Base-by-base conservation (phyloP, 2,329 filamentous ascomycete species). In the Alternaria rosae region DNA sequence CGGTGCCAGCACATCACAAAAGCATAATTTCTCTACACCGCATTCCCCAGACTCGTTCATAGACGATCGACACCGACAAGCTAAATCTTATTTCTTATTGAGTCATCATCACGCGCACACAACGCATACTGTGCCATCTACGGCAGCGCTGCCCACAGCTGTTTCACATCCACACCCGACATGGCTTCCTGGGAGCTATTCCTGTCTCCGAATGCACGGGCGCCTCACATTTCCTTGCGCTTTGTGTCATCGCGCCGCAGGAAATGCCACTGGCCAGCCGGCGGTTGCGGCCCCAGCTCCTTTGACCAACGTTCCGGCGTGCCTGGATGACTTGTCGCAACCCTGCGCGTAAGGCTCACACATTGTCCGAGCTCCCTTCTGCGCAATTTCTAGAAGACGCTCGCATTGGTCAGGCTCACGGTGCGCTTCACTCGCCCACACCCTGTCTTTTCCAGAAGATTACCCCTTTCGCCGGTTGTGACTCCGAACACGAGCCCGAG, bases 361-460 rank as follows among this genome's bases (percentile, higher is more conserved):
- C 48, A 59, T 47, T 59, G 67, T 64, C 72, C 73, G 68, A 75
- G 75, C 74, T 71, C 66, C 70, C 71, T 77, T 73, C 77, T 55
- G 62, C 59, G 66, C 68, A 78, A 77, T 78, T 76, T 77, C 74
- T 74, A 75, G 72, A 77, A 78, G 69, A 61, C 59, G 62, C 65
- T 61, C 59, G 66, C 58, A 67, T 68, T 61, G 63, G 50, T 50
- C 57, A 57, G 35, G 59, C 62, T 69, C 67, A 62, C 71, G 64
- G 62, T 64, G 72, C 68, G 68, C 68, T 57, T 68, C 67, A 71
- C 68, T 70, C 70, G 62, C 67, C 64, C 60, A 68, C 67, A 72
- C 66, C 66, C 72, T 72, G 70, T 68, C 69, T 71, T 74, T 79
- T 79, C 77, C 67, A 74, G 77, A 79, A 78, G 67, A 71, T 68